Evolutionary conservation across 495 filamentous ascomycete genomes (phyloP), one percentile per base, ranked within the genome.

Genomic region (Penicillium angulare): DNA sequence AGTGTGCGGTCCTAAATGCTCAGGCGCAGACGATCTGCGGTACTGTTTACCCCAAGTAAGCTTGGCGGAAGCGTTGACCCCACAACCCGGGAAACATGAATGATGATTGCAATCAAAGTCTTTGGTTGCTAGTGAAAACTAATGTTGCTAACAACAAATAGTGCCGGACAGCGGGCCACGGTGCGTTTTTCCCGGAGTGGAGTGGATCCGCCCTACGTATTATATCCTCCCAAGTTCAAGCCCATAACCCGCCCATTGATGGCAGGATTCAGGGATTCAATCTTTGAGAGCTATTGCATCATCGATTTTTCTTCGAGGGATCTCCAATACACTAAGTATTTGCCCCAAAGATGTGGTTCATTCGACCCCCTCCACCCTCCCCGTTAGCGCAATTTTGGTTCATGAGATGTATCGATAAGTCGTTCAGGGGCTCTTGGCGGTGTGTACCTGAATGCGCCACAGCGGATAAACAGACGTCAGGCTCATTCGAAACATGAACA

Each of bases 1-100:
- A 21, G 31, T 16, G 10, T 3, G 26, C 26, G 10, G n/a, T 13
- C 5, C 5, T 16, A 12, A 24, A 47, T 7, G 50, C 47, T 53
- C 15, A 31, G 50, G 49, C 26, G 38, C 17, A 17, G 12, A 16
- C 5, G 59, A 63, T 59, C 59, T 44, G 50, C 56, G 52, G 8
- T 39, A 21, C 17, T 12, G 36, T 9, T 9, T 9, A 18, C 17
- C 36, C 36, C 5, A 31, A 31, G 13, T 41, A n/a, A n/a, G 21
- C 21, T 23, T 41, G 13, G 9, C 13, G 38, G 38, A 4, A 31
- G 27, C 27, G 27, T 31, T 31, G 27, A 31, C 27, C 12, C 38
- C 38, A 24, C 38, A 24, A 15, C 10, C 21, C 21, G 12, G 18
- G 3, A 20, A 35, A 24, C 17, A 32, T n/a, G 4, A 15, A 21